Percentiles rank a stretch among this genome's conserved stretches.
phyloP scores from a whole-genome alignment of 192 early-diverging fungal species.

The Coemansia sp. region DNA sequence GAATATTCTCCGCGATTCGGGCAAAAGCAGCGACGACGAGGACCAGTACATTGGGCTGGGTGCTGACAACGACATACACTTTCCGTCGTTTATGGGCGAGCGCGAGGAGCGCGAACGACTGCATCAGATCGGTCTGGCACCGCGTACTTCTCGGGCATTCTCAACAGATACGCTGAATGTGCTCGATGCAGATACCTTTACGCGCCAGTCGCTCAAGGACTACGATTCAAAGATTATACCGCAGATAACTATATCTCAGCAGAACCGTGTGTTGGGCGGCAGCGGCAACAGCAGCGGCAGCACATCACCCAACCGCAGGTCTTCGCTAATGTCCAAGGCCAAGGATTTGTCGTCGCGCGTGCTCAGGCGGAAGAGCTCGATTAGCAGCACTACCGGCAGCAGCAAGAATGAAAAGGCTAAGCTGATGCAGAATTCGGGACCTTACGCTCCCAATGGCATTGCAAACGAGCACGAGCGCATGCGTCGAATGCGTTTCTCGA shows the following conservation, averaged over 20 bases:
- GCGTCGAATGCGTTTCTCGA: slow-evolving; percentile 7
- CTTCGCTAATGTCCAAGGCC: slow-evolving; percentile 32
- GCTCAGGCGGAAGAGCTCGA: slow-evolving; percentile 9
- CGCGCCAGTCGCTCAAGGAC: neutral
- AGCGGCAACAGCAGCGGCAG: slow-evolving; percentile 4
- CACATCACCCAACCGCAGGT: slow-evolving; percentile 1
- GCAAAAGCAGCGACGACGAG: slow-evolving; percentile 6
- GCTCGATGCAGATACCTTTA: slow-evolving; percentile 10
- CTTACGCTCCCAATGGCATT: neutral
- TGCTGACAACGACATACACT: slow-evolving; percentile 11
- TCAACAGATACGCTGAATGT: slow-evolving; percentile 26
- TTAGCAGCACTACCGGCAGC: neutral
- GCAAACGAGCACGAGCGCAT: slow-evolving; percentile 12
- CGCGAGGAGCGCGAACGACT: slow-evolving; percentile 42
- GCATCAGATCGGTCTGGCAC: slow-evolving; percentile 4
- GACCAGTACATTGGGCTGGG: slow-evolving; percentile 40
- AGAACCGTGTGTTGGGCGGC: neutral
- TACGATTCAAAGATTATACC: slow-evolving; percentile 5
- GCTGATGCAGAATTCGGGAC: neutral
- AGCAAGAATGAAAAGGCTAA: neutral
- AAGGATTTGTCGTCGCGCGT: slow-evolving; percentile 33
- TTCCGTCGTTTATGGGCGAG: slow-evolving; percentile 42
- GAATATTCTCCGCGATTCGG: slow-evolving; percentile 18
- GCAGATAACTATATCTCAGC: neutral
- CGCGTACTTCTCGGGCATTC: slow-evolving; percentile 13